Evolutionary conservation across 768 basidiomycete genomes (phyloP).

Genomic region (Lentinula lateritia): DNA sequence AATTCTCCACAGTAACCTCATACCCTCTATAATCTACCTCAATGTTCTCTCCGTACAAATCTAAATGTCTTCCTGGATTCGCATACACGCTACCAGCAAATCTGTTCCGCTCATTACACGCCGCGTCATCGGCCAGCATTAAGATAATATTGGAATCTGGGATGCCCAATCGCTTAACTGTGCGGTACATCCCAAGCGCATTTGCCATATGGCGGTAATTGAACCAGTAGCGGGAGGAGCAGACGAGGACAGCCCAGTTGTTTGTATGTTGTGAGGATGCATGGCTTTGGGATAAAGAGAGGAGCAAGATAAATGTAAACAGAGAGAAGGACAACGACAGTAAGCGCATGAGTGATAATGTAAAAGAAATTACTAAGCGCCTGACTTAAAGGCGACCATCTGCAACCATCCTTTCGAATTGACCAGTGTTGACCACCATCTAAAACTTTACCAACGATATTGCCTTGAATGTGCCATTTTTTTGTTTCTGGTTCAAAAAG

Average conservation of each 20-base stretch:
- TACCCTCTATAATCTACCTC: conserved; percentile 99
- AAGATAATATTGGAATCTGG: conserved; percentile 99
- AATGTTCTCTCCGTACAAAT: conserved; percentile 93
- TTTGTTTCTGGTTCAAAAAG: no score
- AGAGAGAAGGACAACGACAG: background rate
- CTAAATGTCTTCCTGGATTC: conserved; percentile 74
- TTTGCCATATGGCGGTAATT: conserved; percentile 99
- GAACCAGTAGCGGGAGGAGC: conserved; percentile 95
- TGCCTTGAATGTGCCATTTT: no score
- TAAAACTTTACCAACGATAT: no score
- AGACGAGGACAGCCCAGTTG: conserved; percentile 98
- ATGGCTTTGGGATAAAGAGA: background rate
- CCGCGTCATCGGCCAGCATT: conserved; percentile 96
- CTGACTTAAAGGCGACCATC: no score
- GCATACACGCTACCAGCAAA: conserved; percentile 92
- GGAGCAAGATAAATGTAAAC: background rate
- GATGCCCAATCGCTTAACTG: conserved; percentile 95
- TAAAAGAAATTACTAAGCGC: no score
- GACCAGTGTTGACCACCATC: no score
- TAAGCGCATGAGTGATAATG: background rate
- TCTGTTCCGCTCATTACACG: conserved; percentile 89
- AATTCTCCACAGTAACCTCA: conserved; percentile 96
- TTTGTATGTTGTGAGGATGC: conserved; percentile 67
- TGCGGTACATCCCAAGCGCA: conserved; percentile 97
- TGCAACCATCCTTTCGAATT: no score